A percentile compares a stretch with the other conserved stretches of the same genome.
Evolutionary conservation across 768 basidiomycete genomes (phyloP).

Genomic region (Russula sp.): DNA sequence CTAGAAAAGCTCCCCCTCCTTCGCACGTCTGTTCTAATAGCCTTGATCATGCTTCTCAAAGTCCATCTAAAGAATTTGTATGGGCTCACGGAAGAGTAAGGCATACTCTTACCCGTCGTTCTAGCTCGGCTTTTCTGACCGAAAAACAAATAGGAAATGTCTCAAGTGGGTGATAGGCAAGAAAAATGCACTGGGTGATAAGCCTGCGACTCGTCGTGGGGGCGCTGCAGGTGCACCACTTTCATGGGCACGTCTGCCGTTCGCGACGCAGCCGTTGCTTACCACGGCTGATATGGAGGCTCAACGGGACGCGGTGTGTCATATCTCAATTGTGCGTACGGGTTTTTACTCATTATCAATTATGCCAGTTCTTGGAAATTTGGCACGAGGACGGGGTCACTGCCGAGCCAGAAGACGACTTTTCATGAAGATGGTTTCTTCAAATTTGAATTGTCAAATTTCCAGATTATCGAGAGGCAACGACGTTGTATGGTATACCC

Average conservation of each 20-base stretch:
- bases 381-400: constrained; percentile 80
- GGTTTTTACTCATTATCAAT: not conserved
- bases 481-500: constrained; percentile 11
- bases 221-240: constrained; percentile 58
- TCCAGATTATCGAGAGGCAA: not conserved
- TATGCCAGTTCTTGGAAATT: constrained; percentile 64
- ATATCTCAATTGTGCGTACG: constrained; percentile 23
- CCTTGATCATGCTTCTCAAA: constrained; percentile 86
- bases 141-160: constrained; percentile 65
- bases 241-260: constrained; percentile 72
- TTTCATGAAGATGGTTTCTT: constrained; percentile 19
- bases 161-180: constrained; percentile 82
- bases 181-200: constrained; percentile 88
- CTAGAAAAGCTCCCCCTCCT: constrained; percentile 40
- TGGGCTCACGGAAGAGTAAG: constrained; percentile 88
- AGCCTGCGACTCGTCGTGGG: constrained; percentile 61
- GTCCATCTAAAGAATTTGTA: constrained; percentile 81
- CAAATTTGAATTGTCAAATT: not conserved
- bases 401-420: constrained; percentile 51
- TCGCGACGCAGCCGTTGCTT: constrained; percentile 55
- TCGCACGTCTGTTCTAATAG: constrained; percentile 71
- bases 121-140: constrained; percentile 3
- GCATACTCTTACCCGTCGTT: constrained; percentile 36
- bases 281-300: constrained; percentile 57
- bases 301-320: constrained; percentile 60